Evolutionary conservation across 2,329 filamentous ascomycete genomes (phyloP).

Genomic region (Macroventuria anomochaeta): DNA sequence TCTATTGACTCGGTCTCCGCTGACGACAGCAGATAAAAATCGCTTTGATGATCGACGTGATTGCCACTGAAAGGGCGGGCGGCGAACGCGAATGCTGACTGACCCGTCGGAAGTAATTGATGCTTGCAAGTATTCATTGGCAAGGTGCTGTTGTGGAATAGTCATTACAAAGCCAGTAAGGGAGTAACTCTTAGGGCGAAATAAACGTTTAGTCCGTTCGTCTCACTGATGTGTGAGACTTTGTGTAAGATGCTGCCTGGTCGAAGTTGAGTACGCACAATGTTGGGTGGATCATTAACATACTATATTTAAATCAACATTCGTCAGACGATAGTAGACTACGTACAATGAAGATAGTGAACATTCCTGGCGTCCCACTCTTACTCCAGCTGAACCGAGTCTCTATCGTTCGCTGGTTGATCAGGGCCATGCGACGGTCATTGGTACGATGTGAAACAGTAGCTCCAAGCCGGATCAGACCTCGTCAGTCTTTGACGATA

Average conservation of each 20-base stretch:
- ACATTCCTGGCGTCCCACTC: too few relatives aligned
- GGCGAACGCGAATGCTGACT: constrained; percentile 20
- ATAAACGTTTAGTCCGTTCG: not conserved
- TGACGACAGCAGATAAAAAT: not conserved
- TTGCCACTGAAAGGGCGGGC: constrained; percentile 4
- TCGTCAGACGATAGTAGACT: too few relatives aligned
- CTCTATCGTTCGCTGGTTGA: too few relatives aligned
- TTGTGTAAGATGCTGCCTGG: not conserved
- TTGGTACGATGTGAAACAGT: too few relatives aligned
- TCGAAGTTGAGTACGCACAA: not conserved
- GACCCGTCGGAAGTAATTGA: not conserved
- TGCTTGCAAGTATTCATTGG: not conserved
- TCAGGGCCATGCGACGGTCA: too few relatives aligned
- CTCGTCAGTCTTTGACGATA: constrained; percentile 12
- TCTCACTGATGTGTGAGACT: not conserved
- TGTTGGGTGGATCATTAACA: not conserved
- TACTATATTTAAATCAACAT: too few relatives aligned
- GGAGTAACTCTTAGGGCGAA: not conserved
- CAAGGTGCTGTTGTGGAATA: not conserved
- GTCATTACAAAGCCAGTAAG: not conserved
- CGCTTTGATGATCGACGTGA: not conserved
- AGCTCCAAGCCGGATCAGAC: too few relatives aligned
- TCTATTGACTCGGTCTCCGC: not conserved
- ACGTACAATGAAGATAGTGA: too few relatives aligned
- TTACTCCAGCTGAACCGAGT: too few relatives aligned